Percentiles rank a stretch among this genome's conserved stretches.
Evolutionary conservation across 768 basidiomycete genomes (phyloP).

Genomic region (Rhizopogon vinicolor): DNA sequence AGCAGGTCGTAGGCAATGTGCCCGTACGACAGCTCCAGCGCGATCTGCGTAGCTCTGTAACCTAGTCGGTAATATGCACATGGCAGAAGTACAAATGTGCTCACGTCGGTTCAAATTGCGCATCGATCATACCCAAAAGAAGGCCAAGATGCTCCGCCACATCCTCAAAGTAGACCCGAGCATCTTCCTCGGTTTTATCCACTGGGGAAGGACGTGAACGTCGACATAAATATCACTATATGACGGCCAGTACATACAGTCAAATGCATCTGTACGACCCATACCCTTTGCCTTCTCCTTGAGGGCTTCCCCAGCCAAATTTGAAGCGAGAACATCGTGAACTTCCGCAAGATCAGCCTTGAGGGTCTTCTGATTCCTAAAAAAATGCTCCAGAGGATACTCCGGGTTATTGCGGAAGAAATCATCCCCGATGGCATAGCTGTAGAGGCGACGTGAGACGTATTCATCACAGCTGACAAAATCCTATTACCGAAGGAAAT

Average conservation of each 20-base stretch:
- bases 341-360: slow-evolving; percentile 1
- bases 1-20: slow-evolving; percentile 15
- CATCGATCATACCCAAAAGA: slow-evolving; percentile 5
- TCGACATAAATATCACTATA: neutral
- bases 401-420: slow-evolving; percentile 5
- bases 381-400: neutral
- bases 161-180: slow-evolving; percentile 2
- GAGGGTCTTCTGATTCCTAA: neutral
- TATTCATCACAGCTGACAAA: neutral
- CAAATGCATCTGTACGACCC: neutral
- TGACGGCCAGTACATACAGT: neutral
- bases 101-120: slow-evolving; percentile 13
- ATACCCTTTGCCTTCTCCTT: slow-evolving; percentile 1
- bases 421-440: slow-evolving; percentile 6
- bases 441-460: neutral
- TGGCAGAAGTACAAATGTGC: neutral
- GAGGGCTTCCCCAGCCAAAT: neutral
- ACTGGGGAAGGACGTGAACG: too few relatives aligned
- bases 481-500: slow-evolving; percentile 12
- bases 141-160: slow-evolving; percentile 10
- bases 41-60: slow-evolving; percentile 9
- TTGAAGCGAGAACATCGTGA: neutral
- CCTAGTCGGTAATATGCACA: neutral
- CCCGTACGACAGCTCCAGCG: slow-evolving; percentile 9
- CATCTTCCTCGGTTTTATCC: neutral